Evolutionary conservation across 176 grass and related monocot species (phyloP).

Genomic region (Bromus sterilis): DNA sequence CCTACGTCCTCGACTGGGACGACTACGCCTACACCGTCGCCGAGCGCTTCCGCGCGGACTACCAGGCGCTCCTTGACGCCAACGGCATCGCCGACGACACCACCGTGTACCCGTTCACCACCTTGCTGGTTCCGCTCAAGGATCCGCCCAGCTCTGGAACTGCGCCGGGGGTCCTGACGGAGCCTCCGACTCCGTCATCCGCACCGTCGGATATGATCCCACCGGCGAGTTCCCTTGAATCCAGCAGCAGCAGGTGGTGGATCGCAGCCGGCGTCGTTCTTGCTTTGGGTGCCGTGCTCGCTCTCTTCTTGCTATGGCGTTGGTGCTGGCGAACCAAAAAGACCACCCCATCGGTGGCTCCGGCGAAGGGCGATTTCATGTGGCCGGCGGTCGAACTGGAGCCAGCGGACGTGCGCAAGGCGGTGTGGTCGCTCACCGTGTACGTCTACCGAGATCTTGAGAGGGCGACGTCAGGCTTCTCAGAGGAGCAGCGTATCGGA

Average conservation of each 20-base stretch:
- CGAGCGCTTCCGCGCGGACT: slow-evolving; percentile 32
- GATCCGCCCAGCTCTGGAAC: slow-evolving; percentile 41
- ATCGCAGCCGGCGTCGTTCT: no score
- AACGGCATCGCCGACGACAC: background rate
- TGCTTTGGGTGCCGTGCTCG: no score
- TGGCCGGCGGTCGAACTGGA: no score
- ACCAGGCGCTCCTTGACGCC: no score
- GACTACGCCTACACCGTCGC: slow-evolving; percentile 20
- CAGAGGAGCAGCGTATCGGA: slow-evolving; percentile 21
- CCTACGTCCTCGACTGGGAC: slow-evolving; percentile 37
- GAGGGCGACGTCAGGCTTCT: slow-evolving; percentile 48
- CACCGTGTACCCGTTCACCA: slow-evolving; percentile 32
- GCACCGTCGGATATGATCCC: background rate
- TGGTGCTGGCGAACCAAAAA: no score
- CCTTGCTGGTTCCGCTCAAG: slow-evolving; percentile 56
- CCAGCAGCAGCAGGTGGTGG: no score
- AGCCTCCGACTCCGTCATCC: slow-evolving; percentile 19
- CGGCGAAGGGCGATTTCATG: no score
- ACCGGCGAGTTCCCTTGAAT: no score
- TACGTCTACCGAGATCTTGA: slow-evolving; percentile 46
- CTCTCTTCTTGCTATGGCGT: no score
- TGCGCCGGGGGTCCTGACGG: background rate
- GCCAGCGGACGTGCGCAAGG: background rate
- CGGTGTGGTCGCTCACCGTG: slow-evolving; percentile 47
- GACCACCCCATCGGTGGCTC: no score